A percentile compares a stretch with the other conserved stretches of the same genome.
phyloP scores from a whole-genome alignment of 1,284 basidiomycete species.

The Irpex rosettiformis region DNA sequence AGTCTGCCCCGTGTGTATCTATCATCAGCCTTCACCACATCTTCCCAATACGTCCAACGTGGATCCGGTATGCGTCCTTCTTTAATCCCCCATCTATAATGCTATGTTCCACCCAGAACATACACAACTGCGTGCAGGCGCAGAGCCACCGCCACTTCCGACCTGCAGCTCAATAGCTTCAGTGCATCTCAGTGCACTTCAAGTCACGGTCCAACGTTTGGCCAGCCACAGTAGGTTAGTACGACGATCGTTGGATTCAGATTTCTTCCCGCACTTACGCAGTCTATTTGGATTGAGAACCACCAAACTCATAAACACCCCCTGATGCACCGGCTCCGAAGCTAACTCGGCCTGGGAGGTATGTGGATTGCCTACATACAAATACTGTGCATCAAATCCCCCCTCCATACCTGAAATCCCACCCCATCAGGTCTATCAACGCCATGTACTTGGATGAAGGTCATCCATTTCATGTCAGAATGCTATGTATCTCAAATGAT shows the following conservation, averaged over 20 bases:
- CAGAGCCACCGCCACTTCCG: neutral
- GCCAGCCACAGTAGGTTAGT: neutral
- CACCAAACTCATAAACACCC: neutral
- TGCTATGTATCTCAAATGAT: no score
- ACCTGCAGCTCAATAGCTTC: no score
- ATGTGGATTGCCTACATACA: no score
- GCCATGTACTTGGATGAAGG: neutral
- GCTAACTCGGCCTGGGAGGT: no score
- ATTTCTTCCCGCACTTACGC: neutral
- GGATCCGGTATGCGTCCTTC: no score
- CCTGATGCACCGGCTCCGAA: neutral
- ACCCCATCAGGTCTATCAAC: neutral
- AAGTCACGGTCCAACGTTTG: no score
- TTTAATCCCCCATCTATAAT: no score
- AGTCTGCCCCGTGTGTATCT: neutral
- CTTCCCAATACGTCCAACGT: neutral
- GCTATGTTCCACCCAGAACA: neutral
- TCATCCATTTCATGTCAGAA: no score
- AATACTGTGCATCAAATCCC: no score
- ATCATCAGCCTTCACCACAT: neutral
- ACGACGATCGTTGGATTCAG: no score
- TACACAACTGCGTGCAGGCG: neutral
- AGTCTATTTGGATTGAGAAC: neutral
- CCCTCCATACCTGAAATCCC: no score
- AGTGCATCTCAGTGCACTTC: no score